Evolutionary conservation across 2,329 filamentous ascomycete genomes (phyloP).

Genomic region (Trichoderma koningiopsis): DNA sequence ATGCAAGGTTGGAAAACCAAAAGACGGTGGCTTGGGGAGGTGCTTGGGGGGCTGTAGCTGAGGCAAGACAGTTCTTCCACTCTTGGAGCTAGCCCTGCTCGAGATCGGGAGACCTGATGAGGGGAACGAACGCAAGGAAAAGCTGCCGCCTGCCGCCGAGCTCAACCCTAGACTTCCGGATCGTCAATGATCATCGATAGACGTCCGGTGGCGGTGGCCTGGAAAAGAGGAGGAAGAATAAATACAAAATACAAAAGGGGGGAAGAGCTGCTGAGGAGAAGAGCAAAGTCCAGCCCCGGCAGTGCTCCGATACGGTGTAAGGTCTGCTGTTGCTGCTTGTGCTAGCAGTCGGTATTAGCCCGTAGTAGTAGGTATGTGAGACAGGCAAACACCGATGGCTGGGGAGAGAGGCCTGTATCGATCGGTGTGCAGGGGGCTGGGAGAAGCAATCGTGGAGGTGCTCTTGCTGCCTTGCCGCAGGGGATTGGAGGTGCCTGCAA

Average conservation of each 20-base stretch:
- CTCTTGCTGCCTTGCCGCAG: neutral
- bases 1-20: neutral
- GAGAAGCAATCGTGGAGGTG: neutral
- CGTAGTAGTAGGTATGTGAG: conserved; percentile 3
- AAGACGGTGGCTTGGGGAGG: conserved; percentile 8
- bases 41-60: conserved; percentile 15
- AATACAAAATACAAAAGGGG: neutral
- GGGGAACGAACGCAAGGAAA: conserved; percentile 20
- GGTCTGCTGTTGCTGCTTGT: neutral
- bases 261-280: neutral
- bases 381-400: conserved; percentile 17
- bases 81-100: conserved; percentile 4
- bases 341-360: neutral
- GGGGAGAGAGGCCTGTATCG: conserved; percentile 14
- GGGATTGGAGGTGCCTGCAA: neutral
- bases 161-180: neutral
- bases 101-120: conserved; percentile 9
- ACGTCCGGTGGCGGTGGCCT: neutral
- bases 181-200: neutral
- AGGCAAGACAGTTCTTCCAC: conserved; percentile 20
- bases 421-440: conserved; percentile 11
- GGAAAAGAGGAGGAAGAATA: neutral
- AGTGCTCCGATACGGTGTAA: neutral
- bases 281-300: neutral
- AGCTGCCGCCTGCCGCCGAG: conserved; percentile 2